Evolutionary conservation across 495 filamentous ascomycete genomes (phyloP), one percentile per base, ranked within the genome.

Genomic region (Entonaema liquescens): DNA sequence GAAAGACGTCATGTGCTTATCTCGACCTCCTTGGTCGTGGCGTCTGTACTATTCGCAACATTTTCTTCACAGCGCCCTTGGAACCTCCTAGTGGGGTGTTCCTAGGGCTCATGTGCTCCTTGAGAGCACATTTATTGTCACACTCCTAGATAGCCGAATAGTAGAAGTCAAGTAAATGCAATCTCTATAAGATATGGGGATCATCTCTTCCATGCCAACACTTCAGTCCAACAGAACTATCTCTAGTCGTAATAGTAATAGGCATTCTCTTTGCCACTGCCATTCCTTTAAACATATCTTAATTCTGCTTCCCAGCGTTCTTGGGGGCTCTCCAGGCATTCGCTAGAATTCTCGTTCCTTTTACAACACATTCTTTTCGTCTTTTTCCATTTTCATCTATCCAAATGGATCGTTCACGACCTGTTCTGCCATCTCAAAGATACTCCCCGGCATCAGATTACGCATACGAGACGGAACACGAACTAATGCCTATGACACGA

Each of bases 281-380:
- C 75, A 77, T 77, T 77, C 75, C 75, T 77, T 74, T 74, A 59
- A 42, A 72, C 75, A 77, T 77, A 77, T 77, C 73, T 76, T 62
- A 47, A 71, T 58, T 74, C 73, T 74, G 60, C 73, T 71, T 54
- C 75, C 75, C 73, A 76, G 66, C 75, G 75, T 77, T 77, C 75
- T 77, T 77, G 62, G 49, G 65, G 15, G 54, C 54, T 36, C 59
- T 70, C 53, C 33, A 74, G 65, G 71, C 75, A 77, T 77, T 76
- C 75, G 59, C 54, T 67, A 55, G 47, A 74, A 77, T 76, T 76
- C 68, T 74, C 75, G 8, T 23, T 73, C 67, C 65, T 71, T 76
- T 72, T 55, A 67, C 74, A 63, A 73, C 72, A 71, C 77, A 77
- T 79, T 79, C 73, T 74, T 76, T 62, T 72, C 53, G 53, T 73